Evolutionary conservation across 2,329 filamentous ascomycete species (phyloP), one percentile per base, ranked within the genome.

Genomic region (Neobulgaria alba): DNA sequence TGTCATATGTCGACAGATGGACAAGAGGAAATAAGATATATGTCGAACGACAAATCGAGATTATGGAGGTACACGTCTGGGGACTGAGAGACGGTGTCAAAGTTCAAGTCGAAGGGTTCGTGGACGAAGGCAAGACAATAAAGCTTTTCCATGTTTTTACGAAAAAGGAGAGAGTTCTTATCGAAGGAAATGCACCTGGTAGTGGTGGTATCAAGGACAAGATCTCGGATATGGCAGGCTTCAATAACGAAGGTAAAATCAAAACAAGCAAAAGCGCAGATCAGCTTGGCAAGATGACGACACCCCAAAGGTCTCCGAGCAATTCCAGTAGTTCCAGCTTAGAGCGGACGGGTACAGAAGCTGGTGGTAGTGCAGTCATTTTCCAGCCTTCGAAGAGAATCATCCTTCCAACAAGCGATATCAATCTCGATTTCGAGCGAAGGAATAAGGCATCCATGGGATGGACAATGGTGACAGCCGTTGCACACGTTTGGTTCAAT

Each of bases 401-500:
- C 4, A 72, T 81, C 5, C 63, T 96, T 1, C 78, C 83, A 1
- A 85, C 80, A 34, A 88, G 82, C 59, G 92, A 96, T 57, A 73
- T 96, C 52, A 95, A 94, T 60, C 84, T 96, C 50, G 81, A 88
- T 36, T 78, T 95, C 17, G 89, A 96, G 64, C 77, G 87, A 5
- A 79, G 89, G 26, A 94, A 88, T 63, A 84, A 82, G 55, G 79
- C 84, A 1, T 74, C 76, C 3, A 85, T 84, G 54, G 83, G 87
- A 1, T 75, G 86, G 51, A 88, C 86, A 0, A 86, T 96, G 79
- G 87, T 95, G 3, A 95, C 90, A 0, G 81, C 89, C 0, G 81
- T 96, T 8, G 89, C 89, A 0, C 90, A 96, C 56, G 85, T 95
- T 12, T 98, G 92, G 92, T 95, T 95, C 69, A 98, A 98, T 57